Base-by-base conservation (phyloP, 2,329 filamentous ascomycete species). In the Aspergillus fijiensis region DNA sequence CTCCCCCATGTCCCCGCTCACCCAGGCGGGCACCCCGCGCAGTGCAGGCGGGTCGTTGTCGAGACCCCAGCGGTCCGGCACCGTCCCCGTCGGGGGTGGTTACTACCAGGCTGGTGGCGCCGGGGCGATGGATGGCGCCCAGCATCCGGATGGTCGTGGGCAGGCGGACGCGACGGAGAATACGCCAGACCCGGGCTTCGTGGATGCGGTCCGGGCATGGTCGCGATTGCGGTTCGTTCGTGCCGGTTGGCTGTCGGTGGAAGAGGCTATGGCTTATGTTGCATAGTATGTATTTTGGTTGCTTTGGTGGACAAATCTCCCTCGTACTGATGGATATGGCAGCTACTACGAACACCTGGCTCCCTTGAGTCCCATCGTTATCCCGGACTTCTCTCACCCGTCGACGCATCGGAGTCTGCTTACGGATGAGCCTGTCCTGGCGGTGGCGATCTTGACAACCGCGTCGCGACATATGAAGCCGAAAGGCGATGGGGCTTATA, bases 231-330 rank as follows among this genome's bases (percentile, higher is more conserved):
- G 93, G 49, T 98, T 98, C 72, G 94, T 98, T n/a, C 88, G 92
- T 57, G 92, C 92, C 9, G 95, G 95, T 10, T 98, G 94, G 94
- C 95, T 99, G 74, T 96, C 92, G 0, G 90, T 94, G 0, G 87
- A 90, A 65, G 95, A 99, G 76, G 94, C 92, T 23, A 93, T 98
- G 74, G 88, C 89, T 49, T 98, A 98, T 71, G 91, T 99, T 64
- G 89, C 93, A 73, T 98, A 98, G 88, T 91, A 83, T 70, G 86
- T 78, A 19, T 21, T 25, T 7, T 12, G 6, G 51, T 47, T 58
- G 67, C 33, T 14, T 55, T 69, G 39, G 14, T n/a, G 16, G 39
- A 3, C 49, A 4, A 39, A 35, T 10, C 23, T 55, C 12, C 31
- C 23, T 49, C 56, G 60, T 60, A 55, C 60, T 63, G 21, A 65